Evolutionary conservation across 176 grass and related monocot species (phyloP).

Genomic region (Rhynchospora breviuscula): DNA sequence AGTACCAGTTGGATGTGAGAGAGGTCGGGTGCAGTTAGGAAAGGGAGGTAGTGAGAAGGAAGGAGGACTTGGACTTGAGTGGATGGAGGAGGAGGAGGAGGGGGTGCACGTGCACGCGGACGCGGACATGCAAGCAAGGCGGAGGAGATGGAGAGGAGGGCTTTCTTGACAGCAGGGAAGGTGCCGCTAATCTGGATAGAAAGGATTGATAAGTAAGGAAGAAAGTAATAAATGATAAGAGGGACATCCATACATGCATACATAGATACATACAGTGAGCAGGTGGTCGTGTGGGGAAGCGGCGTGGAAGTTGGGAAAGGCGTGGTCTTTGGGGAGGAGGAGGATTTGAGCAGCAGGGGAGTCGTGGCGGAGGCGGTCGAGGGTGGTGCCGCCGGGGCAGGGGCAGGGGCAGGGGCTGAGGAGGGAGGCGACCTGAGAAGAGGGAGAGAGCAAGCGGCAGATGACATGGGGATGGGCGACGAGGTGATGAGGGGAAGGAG

Average conservation of each 20-base stretch:
- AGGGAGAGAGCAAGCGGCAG: slow-evolving; percentile 3
- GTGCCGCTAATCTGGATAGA: slow-evolving; percentile 52
- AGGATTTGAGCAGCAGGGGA: not conserved
- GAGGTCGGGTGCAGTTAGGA: not conserved
- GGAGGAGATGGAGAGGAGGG: slow-evolving; percentile 49
- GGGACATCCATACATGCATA: no score
- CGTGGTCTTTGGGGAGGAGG: not conserved
- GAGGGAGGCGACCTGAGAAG: not conserved
- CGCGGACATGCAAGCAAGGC: no score
- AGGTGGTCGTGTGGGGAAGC: not conserved
- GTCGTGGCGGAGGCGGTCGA: not conserved
- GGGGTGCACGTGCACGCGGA: no score
- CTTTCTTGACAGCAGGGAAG: slow-evolving; percentile 66
- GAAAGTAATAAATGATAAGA: no score
- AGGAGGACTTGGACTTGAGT: not conserved
- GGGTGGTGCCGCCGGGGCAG: no score
- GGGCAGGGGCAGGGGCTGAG: no score
- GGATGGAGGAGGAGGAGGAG: slow-evolving; percentile 15
- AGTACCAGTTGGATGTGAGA: slow-evolving; percentile 19
- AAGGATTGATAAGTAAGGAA: no score
- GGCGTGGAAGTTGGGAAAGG: not conserved
- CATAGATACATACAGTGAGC: not conserved
- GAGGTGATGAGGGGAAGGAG: not conserved
- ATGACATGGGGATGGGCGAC: not conserved
- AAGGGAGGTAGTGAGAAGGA: slow-evolving; percentile 15